Evolutionary conservation across 768 basidiomycete species (phyloP), one percentile per base, ranked within the genome.

Genomic region (Cystobasidium onofrii): DNA sequence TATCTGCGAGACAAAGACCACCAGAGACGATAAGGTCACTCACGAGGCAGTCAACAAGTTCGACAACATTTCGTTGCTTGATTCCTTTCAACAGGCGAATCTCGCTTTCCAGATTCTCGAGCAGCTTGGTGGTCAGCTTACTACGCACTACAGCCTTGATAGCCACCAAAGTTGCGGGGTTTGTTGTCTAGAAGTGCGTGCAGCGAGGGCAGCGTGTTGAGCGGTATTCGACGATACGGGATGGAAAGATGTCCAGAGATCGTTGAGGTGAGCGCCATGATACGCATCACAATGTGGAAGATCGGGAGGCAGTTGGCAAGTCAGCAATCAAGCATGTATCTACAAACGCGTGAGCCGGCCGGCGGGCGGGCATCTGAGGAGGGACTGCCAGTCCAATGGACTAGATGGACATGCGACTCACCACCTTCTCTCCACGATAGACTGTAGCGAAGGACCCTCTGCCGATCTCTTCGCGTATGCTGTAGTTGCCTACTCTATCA

Each of bases 71-170:
- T 52, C 90, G 84, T 81, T 99, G 93, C 3, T 89, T 90, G 64
- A 97, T 86, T 0, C 88, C 88, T 83, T 97, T 98, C 78, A 98
- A 87, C 76, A 99, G 97, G 75, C 92, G 88, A 73, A 98, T 97
- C 84, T 99, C 96, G 78, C 90, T 90, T 81, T 96, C 92, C n/a
- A 98, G 86, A 80, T 97, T 98, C 83, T 98, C 94, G 73, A 97
- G 88, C 20, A 97, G 86, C 82, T 97, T 99, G 17, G 90, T 84
- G 41, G 89, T 92, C 43, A 99, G 86, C 77, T 88, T 91, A 79
- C 89, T 87, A 64, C 89, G 87, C 74, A 90, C 88, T 69, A 99
- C 91, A 9, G 92, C 90, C 85, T 99, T 98, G 83, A 99, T 89
- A 9, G 96, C 96, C 43, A 97, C 74, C 1, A 33, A 72, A 39